Evolutionary conservation across 345 rosid species (phyloP), one percentile per base, ranked within the genome.

Genomic region (Odontarrhena argentea): DNA sequence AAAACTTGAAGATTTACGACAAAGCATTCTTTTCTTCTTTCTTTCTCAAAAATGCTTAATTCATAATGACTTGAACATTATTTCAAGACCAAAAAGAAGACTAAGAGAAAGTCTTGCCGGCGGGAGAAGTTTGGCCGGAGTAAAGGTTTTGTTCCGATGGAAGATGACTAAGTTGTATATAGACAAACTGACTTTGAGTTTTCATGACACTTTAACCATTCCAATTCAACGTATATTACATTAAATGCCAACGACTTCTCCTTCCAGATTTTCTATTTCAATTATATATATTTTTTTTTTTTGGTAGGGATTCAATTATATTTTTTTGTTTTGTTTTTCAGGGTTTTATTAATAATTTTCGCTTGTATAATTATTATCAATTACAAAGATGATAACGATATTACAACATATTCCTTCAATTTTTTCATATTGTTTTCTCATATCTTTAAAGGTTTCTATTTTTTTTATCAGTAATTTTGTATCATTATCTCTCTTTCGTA

Each of bases 1-100:
- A 42, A 63, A 70, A 52, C 84, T 77, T 45, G 80, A 77, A 54
- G 50, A 74, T 70, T 82, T 85, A 54, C 92, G 74, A 69, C 99
- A 88, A 74, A 87, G 71, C 99, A 91, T 92, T 73, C 30, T 42
- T 9, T 6, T 34, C 26, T 12, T 51, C 41, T 64, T 11, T 42
- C 47, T 34, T 42, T 4, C 5, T 28, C 3, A 28, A 28, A 28
- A 28, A 28, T 28, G 32, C 5, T 28, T 4, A 32, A 5, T 4
- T 32, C 7, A 5, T 46, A 47, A 35, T 24, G 24, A 44, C 54
- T 28, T 28, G 4, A 28, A 28, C 32, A 28, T 28, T 28, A 1
- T 18, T 18, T 18, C 22, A 18, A 18, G 22, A 18, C 5, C 4
- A 28, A 28, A 3, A 28, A 28, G 32, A 28, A 28, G 32, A 28